phyloP scores from a whole-genome alignment of 257 asterid genomes.

The Phtheirospermum japonicum region DNA sequence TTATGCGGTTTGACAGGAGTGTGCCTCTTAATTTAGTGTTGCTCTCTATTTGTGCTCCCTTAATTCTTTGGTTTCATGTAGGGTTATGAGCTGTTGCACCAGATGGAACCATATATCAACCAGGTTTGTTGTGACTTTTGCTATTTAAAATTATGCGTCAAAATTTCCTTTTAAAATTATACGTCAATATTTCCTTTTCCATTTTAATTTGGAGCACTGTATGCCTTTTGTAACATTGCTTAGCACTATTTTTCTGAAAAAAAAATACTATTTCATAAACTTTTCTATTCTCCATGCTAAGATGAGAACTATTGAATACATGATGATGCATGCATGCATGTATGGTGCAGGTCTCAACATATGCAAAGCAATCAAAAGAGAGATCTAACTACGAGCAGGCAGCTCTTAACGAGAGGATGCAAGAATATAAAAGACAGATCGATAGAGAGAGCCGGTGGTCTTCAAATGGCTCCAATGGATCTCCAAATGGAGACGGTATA shows the following conservation, averaged over 20 bases:
- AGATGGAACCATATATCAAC: constrained; percentile 98
- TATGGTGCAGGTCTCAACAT: constrained; percentile 76
- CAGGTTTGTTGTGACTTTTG: constrained; percentile 55
- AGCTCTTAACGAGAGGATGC: constrained; percentile 98
- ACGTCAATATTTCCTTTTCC: background rate
- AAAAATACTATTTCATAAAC: constrained; percentile 1
- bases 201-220: constrained; percentile 18
- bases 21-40: constrained; percentile 2
- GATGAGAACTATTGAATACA: constrained; percentile 22
- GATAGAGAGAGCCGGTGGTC: constrained; percentile 94
- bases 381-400: constrained; percentile 94
- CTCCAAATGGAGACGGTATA: constrained; percentile 98
- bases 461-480: constrained; percentile 81
- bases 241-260: background rate
- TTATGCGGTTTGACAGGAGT: background rate
- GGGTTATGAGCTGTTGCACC: constrained; percentile 99
- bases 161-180: constrained; percentile 10
- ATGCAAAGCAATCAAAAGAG: constrained; percentile 95
- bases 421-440: constrained; percentile 87
- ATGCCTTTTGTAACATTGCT: background rate
- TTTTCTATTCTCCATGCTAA: constrained; percentile 1
- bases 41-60: constrained; percentile 21
- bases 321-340: constrained; percentile 16
- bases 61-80: constrained; percentile 35
- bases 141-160: constrained; percentile 3